These are phyloP conservation scores for Skeletonema marinoi DNA, from an alignment of 108 stramenopile species.

Conservation along the genomic window DNA sequence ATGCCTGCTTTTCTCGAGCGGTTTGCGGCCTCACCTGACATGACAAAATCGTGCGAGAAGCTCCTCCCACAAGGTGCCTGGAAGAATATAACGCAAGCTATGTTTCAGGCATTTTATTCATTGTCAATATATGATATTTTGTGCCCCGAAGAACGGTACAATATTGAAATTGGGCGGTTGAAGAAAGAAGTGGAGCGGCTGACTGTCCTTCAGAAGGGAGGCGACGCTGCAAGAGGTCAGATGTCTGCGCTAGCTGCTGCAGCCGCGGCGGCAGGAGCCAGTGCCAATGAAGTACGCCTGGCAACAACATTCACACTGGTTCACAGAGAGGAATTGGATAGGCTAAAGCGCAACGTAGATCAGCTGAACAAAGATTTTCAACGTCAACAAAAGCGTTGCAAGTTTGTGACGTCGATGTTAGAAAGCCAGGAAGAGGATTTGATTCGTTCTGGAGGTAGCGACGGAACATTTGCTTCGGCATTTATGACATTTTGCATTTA, in stretches of 20 bases:
- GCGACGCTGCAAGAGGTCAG: slow-evolving; percentile 22
- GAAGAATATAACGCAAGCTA: slow-evolving; percentile 48
- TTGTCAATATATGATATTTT: slow-evolving; percentile 72
- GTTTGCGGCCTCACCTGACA: slow-evolving; percentile 19
- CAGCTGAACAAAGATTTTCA: slow-evolving; percentile 60
- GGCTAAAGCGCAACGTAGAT: slow-evolving; percentile 53
- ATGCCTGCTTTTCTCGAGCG: slow-evolving; percentile 32
- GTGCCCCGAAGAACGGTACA: slow-evolving; percentile 72
- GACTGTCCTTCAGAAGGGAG: slow-evolving; percentile 48
- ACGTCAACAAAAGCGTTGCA: slow-evolving; percentile 68
- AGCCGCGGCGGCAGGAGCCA: slow-evolving; percentile 48
- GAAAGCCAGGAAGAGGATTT: slow-evolving; percentile 46
- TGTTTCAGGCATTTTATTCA: slow-evolving; percentile 81
- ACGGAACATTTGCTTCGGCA: slow-evolving; percentile 38
- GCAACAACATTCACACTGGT: slow-evolving; percentile 50
- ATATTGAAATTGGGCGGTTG: slow-evolving; percentile 62
- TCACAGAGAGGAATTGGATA: slow-evolving; percentile 47
- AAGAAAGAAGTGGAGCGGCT: slow-evolving; percentile 73
- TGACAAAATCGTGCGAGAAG: slow-evolving; percentile 23
- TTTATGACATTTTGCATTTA: slow-evolving; percentile 79
- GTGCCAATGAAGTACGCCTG: slow-evolving; percentile 33
- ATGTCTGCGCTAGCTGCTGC: slow-evolving; percentile 48
- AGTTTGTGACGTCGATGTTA: slow-evolving; percentile 42
- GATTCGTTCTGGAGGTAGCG: slow-evolving; percentile 29
- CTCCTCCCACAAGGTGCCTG: slow-evolving; percentile 55